Evolutionary conservation across 73 alveolate genomes (phyloP), one percentile per base, ranked within the genome.

Genomic region (Paramecium sonneborni): DNA sequence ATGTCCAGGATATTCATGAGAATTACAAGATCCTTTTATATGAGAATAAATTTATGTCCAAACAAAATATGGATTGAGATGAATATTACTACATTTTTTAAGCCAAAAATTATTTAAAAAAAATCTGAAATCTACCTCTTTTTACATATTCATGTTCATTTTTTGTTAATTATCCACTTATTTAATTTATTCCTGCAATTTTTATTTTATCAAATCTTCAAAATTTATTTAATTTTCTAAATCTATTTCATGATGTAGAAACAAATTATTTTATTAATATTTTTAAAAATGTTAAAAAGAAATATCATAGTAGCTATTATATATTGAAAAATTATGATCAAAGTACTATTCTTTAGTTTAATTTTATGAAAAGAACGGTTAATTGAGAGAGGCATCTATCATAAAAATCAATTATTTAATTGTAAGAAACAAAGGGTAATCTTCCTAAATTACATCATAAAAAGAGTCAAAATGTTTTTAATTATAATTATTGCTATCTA

Each of bases 1-100:
- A 5, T 76, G 26, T 18, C 23, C 46, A 18, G 87, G 46, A 23
- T 69, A 48, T 11, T 76, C 70, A 21, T 87, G 68, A 23, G 95
- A 24, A 32, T 79, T 24, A 57, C 72, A 26, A 23, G 93, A 76
- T 28, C 98, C 98, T 70, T 96, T 96, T 46, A 96, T 96, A 6
- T 43, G 85, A 5, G 97, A 96, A 92, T 88, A 94, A 76, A 96
- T 96, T 23, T 96, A 96, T 21, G 98, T 96, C 98, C 98, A 96
- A 15, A 96, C 94, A 55, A 76, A 44, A 57, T 91, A 28, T 11
- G 96, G 94, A 23, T 95, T 86, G 18, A 92, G 57, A 26, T 38
- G 39, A 14, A 41, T 12, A 30, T 62, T 57, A 44, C 44, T 26
- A 12, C 5, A 55, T 4, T 55, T 85, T 21, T 30, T 24, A 2